phyloP scores from a whole-genome alignment of 208 protist genomes.

The Leishmania arabica region DNA sequence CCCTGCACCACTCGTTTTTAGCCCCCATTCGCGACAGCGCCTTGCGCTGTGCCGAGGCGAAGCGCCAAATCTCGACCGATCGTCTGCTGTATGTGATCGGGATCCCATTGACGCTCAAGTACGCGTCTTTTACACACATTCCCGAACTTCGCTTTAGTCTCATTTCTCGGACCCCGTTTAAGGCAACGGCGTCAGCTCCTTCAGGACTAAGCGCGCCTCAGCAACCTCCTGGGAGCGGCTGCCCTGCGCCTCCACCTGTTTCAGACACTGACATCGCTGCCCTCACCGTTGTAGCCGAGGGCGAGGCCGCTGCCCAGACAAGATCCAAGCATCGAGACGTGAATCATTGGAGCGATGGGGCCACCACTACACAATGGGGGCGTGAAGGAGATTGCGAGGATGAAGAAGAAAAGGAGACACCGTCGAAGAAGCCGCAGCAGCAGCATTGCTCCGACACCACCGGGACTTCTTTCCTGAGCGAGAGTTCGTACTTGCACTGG shows the following conservation, averaged over 20 bases:
- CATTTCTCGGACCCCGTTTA: conserved; percentile 15
- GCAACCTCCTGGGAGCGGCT: not conserved
- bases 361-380: not conserved
- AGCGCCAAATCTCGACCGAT: not conserved
- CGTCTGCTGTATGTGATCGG: conserved; percentile 5
- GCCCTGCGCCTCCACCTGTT: not conserved
- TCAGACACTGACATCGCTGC: not conserved
- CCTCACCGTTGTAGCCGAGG: not conserved
- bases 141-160: conserved; percentile 25
- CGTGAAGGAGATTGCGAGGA: not conserved
- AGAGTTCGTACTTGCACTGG: conserved; percentile 33
- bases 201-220: not conserved
- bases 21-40: conserved; percentile 13
- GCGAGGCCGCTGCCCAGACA: not conserved
- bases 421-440: not conserved
- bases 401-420: conserved; percentile 4
- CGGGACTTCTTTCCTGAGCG: conserved; percentile 25
- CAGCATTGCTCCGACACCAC: conserved; percentile 22
- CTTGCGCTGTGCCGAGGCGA: not conserved
- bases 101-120: conserved; percentile 27
- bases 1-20: conserved; percentile 66
- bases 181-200: not conserved
- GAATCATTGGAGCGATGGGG: not conserved
- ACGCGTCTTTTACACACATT: conserved; percentile 17
- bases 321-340: not conserved